A percentile compares a stretch with the other conserved stretches of the same genome.
phyloP scores from a whole-genome alignment of 352 stramenopile species.

The Phytophthora constricta region DNA sequence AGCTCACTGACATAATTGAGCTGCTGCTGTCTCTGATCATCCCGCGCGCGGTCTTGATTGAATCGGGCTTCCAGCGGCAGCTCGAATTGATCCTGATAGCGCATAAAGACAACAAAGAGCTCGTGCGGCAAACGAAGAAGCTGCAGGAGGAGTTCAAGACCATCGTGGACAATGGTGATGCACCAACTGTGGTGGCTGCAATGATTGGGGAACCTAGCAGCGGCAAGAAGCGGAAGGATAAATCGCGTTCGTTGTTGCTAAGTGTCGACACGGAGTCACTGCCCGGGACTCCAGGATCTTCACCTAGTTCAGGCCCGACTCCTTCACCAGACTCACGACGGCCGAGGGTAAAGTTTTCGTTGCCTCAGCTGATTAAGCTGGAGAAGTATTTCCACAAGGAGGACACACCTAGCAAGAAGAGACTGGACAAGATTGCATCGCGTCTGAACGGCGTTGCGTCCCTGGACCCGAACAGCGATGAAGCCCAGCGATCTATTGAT shows the following conservation, averaged over 20 bases:
- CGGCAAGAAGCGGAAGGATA: slow-evolving; percentile 58
- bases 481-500: slow-evolving; percentile 70
- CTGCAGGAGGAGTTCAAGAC: slow-evolving; percentile 80
- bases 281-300: slow-evolving; percentile 58
- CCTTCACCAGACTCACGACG: slow-evolving; percentile 71
- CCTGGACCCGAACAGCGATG: slow-evolving; percentile 58
- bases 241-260: slow-evolving; percentile 49
- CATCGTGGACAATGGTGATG: slow-evolving; percentile 66
- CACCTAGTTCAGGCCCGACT: slow-evolving; percentile 65
- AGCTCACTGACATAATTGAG: slow-evolving; percentile 85
- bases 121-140: slow-evolving; percentile 83
- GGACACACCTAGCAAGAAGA: slow-evolving; percentile 82
- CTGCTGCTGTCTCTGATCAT: slow-evolving; percentile 83
- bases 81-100: slow-evolving; percentile 79
- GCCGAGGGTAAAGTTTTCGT: slow-evolving; percentile 78
- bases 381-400: slow-evolving; percentile 87
- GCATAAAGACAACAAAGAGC: slow-evolving; percentile 88
- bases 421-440: slow-evolving; percentile 75
- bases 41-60: slow-evolving; percentile 71
- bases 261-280: slow-evolving; percentile 67
- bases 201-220: slow-evolving; percentile 29
- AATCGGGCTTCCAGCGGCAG: slow-evolving; percentile 78
- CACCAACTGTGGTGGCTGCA: slow-evolving; percentile 32
- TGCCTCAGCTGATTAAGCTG: slow-evolving; percentile 79
- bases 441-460: slow-evolving; percentile 77